phyloP scores from a whole-genome alignment of 1,284 basidiomycete genomes.

The Trichosporon faecale region DNA sequence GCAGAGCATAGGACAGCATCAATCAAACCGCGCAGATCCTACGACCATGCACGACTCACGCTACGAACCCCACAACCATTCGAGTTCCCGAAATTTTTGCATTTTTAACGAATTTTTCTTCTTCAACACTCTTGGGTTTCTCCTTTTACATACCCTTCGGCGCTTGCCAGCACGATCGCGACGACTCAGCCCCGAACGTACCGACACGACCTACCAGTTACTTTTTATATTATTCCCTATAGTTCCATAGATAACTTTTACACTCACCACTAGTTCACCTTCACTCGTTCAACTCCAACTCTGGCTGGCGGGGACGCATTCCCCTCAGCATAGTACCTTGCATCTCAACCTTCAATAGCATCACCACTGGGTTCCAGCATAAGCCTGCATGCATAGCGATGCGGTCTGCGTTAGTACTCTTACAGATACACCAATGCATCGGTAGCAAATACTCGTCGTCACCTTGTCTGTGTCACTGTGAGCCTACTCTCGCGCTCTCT shows the following conservation, averaged over 20 bases:
- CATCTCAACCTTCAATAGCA: background rate
- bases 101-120: background rate
- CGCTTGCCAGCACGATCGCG: conserved; percentile 1
- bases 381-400: conserved; percentile 6
- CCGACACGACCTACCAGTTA: background rate
- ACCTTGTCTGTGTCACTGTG: background rate
- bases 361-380: background rate
- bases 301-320: background rate
- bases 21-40: background rate
- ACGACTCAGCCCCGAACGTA: background rate
- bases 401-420: background rate
- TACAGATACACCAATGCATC: background rate
- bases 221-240: background rate
- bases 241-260: background rate
- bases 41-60: conserved; percentile 1
- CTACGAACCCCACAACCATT: background rate
- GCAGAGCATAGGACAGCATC: background rate
- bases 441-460: background rate
- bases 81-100: background rate
- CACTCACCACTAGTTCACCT: background rate
- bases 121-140: background rate
- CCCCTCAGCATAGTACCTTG: background rate
- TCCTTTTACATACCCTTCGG: background rate
- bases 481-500: background rate
- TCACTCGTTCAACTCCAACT: background rate